Conservation (phyloP, 257 asterid genomes). For the Fraxinus quadrangulata region DNA sequence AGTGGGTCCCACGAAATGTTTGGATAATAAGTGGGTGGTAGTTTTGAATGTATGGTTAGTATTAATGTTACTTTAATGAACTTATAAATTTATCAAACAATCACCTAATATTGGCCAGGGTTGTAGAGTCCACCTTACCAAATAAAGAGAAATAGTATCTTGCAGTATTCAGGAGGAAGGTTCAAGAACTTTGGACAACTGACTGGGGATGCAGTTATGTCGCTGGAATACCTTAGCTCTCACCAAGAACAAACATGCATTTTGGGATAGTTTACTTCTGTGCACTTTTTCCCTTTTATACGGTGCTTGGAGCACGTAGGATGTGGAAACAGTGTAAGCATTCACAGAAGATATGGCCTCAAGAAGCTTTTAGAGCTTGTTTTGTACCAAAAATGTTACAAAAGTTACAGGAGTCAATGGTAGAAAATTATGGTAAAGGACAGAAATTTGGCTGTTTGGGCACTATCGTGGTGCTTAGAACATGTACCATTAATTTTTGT, state of each 20-base stretch:
- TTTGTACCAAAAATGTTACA: not conserved
- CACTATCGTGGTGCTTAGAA: not conserved
- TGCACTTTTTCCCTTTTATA: not conserved
- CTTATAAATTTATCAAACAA: no score
- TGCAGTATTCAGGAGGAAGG: not conserved
- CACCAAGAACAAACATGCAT: not conserved
- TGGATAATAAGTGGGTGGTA: no score
- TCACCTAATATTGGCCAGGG: not conserved
- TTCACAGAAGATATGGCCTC: not conserved
- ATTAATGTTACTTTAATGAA: no score
- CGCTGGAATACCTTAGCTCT: not conserved
- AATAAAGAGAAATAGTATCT: not conserved
- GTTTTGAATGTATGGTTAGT: no score
- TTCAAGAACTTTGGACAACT: no score
- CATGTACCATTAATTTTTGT: not conserved
- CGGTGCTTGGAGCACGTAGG: not conserved
- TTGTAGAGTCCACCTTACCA: not conserved
- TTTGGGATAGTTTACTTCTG: not conserved
- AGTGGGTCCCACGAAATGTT: no score
- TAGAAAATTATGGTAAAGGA: not conserved
- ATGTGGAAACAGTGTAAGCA: not conserved
- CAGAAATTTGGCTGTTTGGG: not conserved
- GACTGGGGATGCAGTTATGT: not conserved
- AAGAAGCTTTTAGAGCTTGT: not conserved
- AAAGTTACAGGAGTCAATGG: not conserved